A percentile compares a stretch with the other conserved stretches of the same genome.
Evolutionary conservation across 2,329 filamentous ascomycete genomes (phyloP).

Genomic region (Ceratocystiopsis brevicomis): DNA sequence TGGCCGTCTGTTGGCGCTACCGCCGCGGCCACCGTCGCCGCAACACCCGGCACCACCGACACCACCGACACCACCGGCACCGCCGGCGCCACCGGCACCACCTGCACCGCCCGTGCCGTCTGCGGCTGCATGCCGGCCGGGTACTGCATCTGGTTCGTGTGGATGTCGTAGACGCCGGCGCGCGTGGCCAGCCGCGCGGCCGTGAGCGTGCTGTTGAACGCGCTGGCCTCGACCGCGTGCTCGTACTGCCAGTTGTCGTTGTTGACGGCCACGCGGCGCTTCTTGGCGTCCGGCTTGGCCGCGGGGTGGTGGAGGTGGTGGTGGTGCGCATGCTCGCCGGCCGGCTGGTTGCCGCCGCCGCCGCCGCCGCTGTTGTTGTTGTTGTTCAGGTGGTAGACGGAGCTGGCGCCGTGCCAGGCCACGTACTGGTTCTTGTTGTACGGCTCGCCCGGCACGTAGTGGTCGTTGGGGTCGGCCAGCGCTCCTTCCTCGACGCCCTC

Average conservation of each 20-base stretch:
- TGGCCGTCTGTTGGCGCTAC: too few relatives aligned
- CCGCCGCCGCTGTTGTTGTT: slow-evolving; percentile 19
- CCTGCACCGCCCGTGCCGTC: slow-evolving; percentile 61
- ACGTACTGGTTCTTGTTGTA: slow-evolving; percentile 99
- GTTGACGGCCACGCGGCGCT: slow-evolving; percentile 71
- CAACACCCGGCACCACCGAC: slow-evolving; percentile 10
- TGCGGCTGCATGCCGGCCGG: slow-evolving; percentile 80
- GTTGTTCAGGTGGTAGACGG: slow-evolving; percentile 76
- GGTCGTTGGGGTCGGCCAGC: slow-evolving; percentile 76
- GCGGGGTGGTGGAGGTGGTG: slow-evolving; percentile 31
- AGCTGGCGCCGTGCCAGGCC: slow-evolving; percentile 92
- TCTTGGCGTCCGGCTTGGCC: slow-evolving; percentile 61
- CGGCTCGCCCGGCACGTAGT: slow-evolving; percentile 54
- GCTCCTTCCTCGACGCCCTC: slow-evolving; percentile 75
- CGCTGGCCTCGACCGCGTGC: slow-evolving; percentile 72
- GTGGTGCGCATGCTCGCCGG: slow-evolving; percentile 34
- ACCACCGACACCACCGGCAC: slow-evolving; percentile 53
- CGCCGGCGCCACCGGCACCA: slow-evolving; percentile 18
- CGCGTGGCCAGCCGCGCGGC: slow-evolving; percentile 49
- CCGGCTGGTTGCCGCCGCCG: slow-evolving; percentile 62
- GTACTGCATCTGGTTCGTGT: slow-evolving; percentile 83
- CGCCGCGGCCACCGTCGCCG: too few relatives aligned
- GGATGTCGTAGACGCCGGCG: slow-evolving; percentile 72
- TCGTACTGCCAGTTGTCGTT: slow-evolving; percentile 94
- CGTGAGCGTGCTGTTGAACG: slow-evolving; percentile 63